These are phyloP conservation scores for Debaryomycetaceae sp. DNA, from an alignment of 1,139 yeast genomes.

Conservation along the genomic window DNA sequence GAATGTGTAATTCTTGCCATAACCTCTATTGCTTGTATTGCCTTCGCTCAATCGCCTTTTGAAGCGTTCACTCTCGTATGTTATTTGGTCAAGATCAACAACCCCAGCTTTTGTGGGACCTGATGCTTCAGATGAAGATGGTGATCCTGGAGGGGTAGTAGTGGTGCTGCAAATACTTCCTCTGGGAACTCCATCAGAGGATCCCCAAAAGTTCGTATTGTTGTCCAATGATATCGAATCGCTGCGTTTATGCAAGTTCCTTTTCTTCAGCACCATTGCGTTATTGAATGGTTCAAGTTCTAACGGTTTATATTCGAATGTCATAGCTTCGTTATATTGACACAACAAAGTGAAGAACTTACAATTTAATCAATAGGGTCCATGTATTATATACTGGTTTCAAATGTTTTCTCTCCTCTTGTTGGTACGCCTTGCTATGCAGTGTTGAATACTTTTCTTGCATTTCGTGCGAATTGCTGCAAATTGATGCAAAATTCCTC, in stretches of 20 bases:
- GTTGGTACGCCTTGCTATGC: too few relatives aligned
- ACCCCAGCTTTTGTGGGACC: not conserved
- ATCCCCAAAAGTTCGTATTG: not conserved
- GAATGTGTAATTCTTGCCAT: not conserved
- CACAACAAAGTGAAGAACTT: too few relatives aligned
- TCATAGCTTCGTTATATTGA: not conserved
- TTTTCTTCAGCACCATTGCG: not conserved
- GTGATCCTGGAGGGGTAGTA: conserved; percentile 1
- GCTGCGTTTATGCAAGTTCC: not conserved
- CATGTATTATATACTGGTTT: too few relatives aligned
- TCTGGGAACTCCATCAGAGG: not conserved
- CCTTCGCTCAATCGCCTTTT: conserved; percentile 4
- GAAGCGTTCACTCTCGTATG: conserved; percentile 4
- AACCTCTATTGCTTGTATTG: not conserved
- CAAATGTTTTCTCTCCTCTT: too few relatives aligned
- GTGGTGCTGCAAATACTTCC: not conserved
- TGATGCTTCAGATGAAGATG: not conserved
- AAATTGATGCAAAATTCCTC: too few relatives aligned
- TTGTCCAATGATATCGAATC: not conserved
- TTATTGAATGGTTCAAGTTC: not conserved
- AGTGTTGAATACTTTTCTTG: too few relatives aligned
- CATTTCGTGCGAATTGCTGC: too few relatives aligned
- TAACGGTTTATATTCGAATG: not conserved
- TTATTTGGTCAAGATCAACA: conserved; percentile 6
- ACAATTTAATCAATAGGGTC: too few relatives aligned